phyloP scores from a whole-genome alignment of 2,329 filamentous ascomycete genomes.

The Sclerotinia minor region DNA sequence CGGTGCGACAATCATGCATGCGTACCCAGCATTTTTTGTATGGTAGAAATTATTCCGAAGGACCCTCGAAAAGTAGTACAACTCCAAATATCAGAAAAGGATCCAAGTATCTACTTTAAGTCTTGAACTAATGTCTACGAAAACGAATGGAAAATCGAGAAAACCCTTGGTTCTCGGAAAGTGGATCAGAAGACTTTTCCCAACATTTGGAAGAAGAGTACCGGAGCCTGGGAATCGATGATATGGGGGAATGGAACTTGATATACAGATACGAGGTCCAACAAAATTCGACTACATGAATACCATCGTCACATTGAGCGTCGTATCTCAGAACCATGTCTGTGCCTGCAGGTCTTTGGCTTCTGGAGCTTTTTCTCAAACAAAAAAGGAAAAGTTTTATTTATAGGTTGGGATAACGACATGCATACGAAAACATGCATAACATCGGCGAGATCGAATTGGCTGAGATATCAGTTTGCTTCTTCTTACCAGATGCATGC shows the following conservation, averaged over 20 bases:
- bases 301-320: constrained; percentile 16
- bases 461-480: constrained; percentile 19
- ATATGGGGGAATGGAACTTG: background rate
- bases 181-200: constrained; percentile 13
- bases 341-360: constrained; percentile 24
- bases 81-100: background rate
- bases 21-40: background rate
- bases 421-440: constrained; percentile 9
- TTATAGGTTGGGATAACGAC: constrained; percentile 2
- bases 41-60: constrained; percentile 2
- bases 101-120: background rate
- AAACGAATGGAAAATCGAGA: constrained; percentile 2
- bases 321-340: background rate
- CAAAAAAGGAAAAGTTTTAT: constrained; percentile 9
- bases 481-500: constrained; percentile 5
- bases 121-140: background rate
- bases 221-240: background rate
- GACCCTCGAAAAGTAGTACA: constrained; percentile 8
- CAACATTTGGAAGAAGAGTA: background rate
- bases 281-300: background rate
- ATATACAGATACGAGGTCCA: constrained; percentile 8
- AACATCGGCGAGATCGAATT: background rate
- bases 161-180: background rate
- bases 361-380: background rate
- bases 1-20: constrained; percentile 6